phyloP scores from a whole-genome alignment of 1,284 basidiomycete genomes.

The Fistulina hepatica region DNA sequence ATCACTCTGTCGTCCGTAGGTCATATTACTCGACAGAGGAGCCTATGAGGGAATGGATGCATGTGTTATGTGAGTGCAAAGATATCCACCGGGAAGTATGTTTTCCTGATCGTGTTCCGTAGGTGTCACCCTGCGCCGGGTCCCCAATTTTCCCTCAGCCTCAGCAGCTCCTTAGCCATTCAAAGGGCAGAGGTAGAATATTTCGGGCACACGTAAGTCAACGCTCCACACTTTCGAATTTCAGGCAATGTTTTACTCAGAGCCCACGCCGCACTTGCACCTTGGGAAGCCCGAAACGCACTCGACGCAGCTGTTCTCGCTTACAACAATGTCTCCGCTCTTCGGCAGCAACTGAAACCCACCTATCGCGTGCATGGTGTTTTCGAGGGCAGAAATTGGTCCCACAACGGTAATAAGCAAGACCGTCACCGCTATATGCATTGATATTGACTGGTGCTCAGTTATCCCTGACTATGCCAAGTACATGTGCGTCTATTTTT shows the following conservation, averaged over 20 bases:
- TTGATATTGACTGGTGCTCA: constrained; percentile 20
- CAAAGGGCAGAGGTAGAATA: constrained; percentile 41
- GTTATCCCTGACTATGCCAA: constrained; percentile 74
- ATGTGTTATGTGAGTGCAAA: constrained; percentile 47
- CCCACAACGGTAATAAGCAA: constrained; percentile 43
- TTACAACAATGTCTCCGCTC: constrained; percentile 56
- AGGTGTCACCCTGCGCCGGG: constrained; percentile 60
- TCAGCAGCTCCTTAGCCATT: constrained; percentile 43
- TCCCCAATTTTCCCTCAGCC: constrained; percentile 40
- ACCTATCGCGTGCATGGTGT: constrained; percentile 58
- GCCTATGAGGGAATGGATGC: constrained; percentile 58
- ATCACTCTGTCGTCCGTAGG: constrained; percentile 12
- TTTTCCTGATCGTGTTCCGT: not conserved
- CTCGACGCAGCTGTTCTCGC: constrained; percentile 67
- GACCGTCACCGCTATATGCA: too few relatives aligned
- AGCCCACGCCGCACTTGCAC: constrained; percentile 58
- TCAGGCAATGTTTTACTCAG: constrained; percentile 21
- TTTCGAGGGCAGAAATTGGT: constrained; percentile 52
- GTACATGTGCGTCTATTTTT: too few relatives aligned
- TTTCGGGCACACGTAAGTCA: constrained; percentile 43
- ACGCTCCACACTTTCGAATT: not conserved
- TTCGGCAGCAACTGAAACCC: constrained; percentile 63
- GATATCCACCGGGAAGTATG: not conserved
- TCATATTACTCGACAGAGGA: constrained; percentile 46
- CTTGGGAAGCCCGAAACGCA: constrained; percentile 69